These are phyloP conservation scores for Myrica gale DNA, from an alignment of 306 rosid genomes.

Conservation along the genomic window DNA sequence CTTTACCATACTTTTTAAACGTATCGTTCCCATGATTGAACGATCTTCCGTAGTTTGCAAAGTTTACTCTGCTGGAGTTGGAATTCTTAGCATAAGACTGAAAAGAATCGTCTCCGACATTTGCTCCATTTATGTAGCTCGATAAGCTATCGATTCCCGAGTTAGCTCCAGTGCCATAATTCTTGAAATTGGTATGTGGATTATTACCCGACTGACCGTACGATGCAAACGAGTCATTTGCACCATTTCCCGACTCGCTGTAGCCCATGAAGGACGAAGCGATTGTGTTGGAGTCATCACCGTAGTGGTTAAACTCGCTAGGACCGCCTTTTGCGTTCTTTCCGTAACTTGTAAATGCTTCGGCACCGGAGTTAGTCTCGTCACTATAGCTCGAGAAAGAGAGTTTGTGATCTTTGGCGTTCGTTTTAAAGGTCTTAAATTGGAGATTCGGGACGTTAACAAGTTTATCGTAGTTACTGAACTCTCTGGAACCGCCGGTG, in stretches of 20 bases:
- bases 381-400: slow-evolving; percentile 63
- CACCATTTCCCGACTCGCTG: slow-evolving; percentile 49
- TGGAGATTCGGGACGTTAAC: slow-evolving; percentile 80
- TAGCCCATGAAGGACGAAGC: slow-evolving; percentile 64
- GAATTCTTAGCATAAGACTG: slow-evolving; percentile 56
- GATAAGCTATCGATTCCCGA: slow-evolving; percentile 48
- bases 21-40: slow-evolving; percentile 85
- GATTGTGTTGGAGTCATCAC: slow-evolving; percentile 50
- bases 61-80: slow-evolving; percentile 50
- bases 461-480: slow-evolving; percentile 53
- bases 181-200: slow-evolving; percentile 56
- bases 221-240: slow-evolving; percentile 57
- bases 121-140: slow-evolving; percentile 68
- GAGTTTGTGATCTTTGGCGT: slow-evolving; percentile 51
- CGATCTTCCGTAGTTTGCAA: slow-evolving; percentile 70
- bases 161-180: slow-evolving; percentile 52
- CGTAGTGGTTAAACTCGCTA: slow-evolving; percentile 62
- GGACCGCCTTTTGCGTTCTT: slow-evolving; percentile 56
- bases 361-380: slow-evolving; percentile 74
- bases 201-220: slow-evolving; percentile 71
- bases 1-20: slow-evolving; percentile 68
- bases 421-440: slow-evolving; percentile 63
- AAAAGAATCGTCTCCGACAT: slow-evolving; percentile 67
- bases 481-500: slow-evolving; percentile 46
- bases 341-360: slow-evolving; percentile 59